A percentile compares a stretch with the other conserved stretches of the same genome.
Evolutionary conservation across 2,329 filamentous ascomycete genomes (phyloP).

Genomic region (Ophiosphaerella herpotricha): DNA sequence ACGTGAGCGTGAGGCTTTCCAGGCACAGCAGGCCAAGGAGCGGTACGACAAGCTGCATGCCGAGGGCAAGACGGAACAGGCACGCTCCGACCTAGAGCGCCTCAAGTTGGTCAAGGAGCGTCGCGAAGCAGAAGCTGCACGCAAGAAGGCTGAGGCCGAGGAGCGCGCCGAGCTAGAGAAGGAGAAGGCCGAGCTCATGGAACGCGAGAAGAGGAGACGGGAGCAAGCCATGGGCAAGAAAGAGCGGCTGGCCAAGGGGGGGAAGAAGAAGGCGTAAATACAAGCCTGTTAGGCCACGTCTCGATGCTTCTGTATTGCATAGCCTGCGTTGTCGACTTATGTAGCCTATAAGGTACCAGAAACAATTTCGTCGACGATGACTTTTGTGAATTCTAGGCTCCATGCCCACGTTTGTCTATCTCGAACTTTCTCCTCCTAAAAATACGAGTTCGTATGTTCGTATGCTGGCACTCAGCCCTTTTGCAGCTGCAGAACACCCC

Average conservation of each 20-base stretch:
- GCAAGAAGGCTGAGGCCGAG: conserved; percentile 71
- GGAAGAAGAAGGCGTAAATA: conserved; percentile 47
- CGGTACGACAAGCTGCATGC: conserved; percentile 89
- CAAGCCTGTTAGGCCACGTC: too few species aligned
- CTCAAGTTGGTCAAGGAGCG: conserved; percentile 82
- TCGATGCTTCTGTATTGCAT: conserved; percentile 3
- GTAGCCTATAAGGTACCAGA: neutral
- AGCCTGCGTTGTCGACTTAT: neutral
- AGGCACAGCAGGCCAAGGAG: conserved; percentile 87
- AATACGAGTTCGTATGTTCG: conserved; percentile 11
- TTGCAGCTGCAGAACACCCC: conserved; percentile 12
- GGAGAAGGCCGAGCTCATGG: conserved; percentile 56
- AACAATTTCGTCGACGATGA: neutral
- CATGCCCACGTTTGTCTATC: neutral
- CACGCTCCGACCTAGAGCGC: conserved; percentile 83
- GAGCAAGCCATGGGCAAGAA: conserved; percentile 52
- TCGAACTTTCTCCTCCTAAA: conserved; percentile 5
- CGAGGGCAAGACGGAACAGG: conserved; percentile 95
- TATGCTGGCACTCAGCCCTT: conserved; percentile 10
- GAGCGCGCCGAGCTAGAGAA: conserved; percentile 61
- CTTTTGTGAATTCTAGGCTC: neutral
- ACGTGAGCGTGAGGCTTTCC: conserved; percentile 75
- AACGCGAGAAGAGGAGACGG: conserved; percentile 54
- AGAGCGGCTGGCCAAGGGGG: conserved; percentile 46
- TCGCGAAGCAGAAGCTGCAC: conserved; percentile 78